Conservation (phyloP, 2,329 filamentous ascomycete genomes). For the Calonectria henricotiae region DNA sequence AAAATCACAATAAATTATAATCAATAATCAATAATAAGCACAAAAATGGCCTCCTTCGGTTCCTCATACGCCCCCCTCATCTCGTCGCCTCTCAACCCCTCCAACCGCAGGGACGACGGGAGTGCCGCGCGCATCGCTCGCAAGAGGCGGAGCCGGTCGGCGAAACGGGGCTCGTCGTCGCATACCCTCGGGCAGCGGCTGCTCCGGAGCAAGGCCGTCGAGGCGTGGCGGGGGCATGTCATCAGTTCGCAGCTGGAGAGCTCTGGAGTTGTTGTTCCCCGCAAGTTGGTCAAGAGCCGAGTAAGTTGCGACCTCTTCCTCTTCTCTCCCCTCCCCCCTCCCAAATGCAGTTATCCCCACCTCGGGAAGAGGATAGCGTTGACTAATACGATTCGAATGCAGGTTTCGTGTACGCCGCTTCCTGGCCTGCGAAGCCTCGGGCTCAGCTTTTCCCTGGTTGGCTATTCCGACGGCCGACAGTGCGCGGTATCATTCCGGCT, state of each 20-base stretch:
- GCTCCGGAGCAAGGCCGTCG: slow-evolving; percentile 62
- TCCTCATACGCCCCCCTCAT: slow-evolving; percentile 48
- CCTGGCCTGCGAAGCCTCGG: slow-evolving; percentile 42
- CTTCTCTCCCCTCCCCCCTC: not conserved
- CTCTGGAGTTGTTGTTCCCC: slow-evolving; percentile 30
- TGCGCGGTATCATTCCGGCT: slow-evolving; percentile 46
- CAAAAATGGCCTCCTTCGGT: slow-evolving; percentile 42
- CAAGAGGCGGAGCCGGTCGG: slow-evolving; percentile 42
- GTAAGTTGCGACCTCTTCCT: slow-evolving; percentile 40
- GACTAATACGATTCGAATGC: not conserved
- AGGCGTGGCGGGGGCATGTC: slow-evolving; percentile 60
- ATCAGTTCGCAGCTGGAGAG: slow-evolving; percentile 52
- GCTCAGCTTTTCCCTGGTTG: slow-evolving; percentile 45
- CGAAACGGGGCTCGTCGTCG: slow-evolving; percentile 42
- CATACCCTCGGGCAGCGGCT: slow-evolving; percentile 62
- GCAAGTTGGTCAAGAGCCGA: slow-evolving; percentile 34
- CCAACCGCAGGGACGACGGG: slow-evolving; percentile 39
- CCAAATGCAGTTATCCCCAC: slow-evolving; percentile 11
- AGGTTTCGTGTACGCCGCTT: slow-evolving; percentile 47
- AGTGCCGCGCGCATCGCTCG: slow-evolving; percentile 42
- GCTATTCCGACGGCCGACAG: slow-evolving; percentile 39
- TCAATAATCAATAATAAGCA: not conserved
- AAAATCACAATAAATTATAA: not conserved
- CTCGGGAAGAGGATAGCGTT: not conserved
- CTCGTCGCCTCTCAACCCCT: slow-evolving; percentile 54